Base-by-base conservation (phyloP, 108 stramenopile genomes). In the Discostella pseudostelligera region DNA sequence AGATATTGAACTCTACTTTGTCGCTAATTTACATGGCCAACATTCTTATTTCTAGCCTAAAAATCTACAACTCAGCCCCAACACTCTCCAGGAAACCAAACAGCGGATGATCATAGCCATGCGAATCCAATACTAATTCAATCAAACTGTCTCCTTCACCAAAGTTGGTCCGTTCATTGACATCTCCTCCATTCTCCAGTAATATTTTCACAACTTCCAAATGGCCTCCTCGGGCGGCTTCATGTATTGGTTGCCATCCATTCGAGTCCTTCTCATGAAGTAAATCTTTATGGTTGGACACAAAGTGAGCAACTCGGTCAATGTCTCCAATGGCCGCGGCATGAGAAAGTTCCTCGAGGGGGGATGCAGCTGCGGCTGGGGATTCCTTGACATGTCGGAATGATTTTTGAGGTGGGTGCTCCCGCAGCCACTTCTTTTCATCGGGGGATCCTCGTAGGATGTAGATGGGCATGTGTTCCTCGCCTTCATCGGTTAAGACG, bases 241-340 rank as follows among this genome's bases (percentile, higher is more conserved):
- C 73, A 42, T 79, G 78, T 35, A 78, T 68, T 32, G 80, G 85
- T 35, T 78, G 50, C 74, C 79, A 81, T 20, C 71, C 73, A 32
- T 79, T 83, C 12, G 26, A 47, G 45, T 86, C 82, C 22, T 78
- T 43, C 45, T 69, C 63, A 37, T 61, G 74, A 29, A 75, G 61
- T 43, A 71, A 39, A 39, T 78, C 49, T 43, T 78, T 67, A 4
- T 69, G 42, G 12, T 46, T 60, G 13, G 51, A 47, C 3, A 58
- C 69, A 21, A 64, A 70, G 16, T 77, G 46, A 10, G 69, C 28
- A 8, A 77, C 26, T 24, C 45, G 59, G n/a, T 70, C 57, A 22
- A 78, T 45, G 36, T 78, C 70, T 14, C 77, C 77, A 28, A 56
- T 64, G 39, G 67, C 62, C 17, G 77, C 77, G 2, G 70, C 70